These are phyloP conservation scores for Podila epigama DNA, from an alignment of 192 early-diverging fungal genomes.

Conservation along the genomic window DNA sequence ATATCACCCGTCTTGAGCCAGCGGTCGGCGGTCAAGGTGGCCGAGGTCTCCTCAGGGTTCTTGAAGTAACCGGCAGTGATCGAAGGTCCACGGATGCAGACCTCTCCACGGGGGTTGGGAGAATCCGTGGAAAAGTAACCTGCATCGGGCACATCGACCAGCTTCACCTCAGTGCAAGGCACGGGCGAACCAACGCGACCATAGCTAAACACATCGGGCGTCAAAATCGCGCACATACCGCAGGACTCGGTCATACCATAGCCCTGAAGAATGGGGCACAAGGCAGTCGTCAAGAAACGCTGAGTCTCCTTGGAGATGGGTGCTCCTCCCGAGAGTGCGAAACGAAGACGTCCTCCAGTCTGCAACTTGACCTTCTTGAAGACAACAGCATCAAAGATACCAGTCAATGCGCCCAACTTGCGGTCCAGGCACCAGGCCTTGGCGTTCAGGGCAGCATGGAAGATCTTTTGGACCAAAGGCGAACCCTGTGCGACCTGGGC, in stretches of 20 bases:
- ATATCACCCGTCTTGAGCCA: constrained; percentile 94
- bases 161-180: constrained; percentile 78
- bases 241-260: constrained; percentile 89
- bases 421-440: constrained; percentile 73
- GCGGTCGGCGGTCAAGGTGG: constrained; percentile 75
- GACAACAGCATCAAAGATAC: constrained; percentile 75
- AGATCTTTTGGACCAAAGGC: constrained; percentile 70
- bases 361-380: constrained; percentile 85
- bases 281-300: constrained; percentile 74
- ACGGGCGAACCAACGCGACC: constrained; percentile 80
- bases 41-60: constrained; percentile 68
- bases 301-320: constrained; percentile 87
- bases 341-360: constrained; percentile 85
- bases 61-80: constrained; percentile 86
- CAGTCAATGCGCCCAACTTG: constrained; percentile 67
- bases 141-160: constrained; percentile 76
- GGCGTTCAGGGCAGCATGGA: constrained; percentile 75
- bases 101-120: constrained; percentile 79
- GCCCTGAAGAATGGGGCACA: constrained; percentile 88
- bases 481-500: constrained; percentile 63
- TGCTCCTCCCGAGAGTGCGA: constrained; percentile 88
- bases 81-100: constrained; percentile 84
- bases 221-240: constrained; percentile 75
- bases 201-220: constrained; percentile 65
- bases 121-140: constrained; percentile 65